Conservation (phyloP, 768 basidiomycete species). For the Boletus rubescentipes region DNA sequence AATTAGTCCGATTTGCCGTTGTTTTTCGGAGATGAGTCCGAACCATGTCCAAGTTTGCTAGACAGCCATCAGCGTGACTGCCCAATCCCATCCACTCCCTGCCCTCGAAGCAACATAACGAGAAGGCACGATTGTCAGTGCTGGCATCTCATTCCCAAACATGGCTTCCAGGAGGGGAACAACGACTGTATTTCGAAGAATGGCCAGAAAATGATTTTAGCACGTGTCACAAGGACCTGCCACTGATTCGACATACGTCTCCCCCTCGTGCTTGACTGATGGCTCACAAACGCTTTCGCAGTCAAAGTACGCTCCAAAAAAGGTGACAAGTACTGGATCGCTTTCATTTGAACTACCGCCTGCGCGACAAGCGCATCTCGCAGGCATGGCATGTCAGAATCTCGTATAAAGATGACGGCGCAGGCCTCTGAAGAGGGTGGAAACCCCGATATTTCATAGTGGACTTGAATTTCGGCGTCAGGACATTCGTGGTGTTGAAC, state of each 20-base stretch:
- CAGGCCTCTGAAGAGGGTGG: conserved; percentile 40
- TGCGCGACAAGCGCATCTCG: conserved; percentile 13
- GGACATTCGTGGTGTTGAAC: conserved; percentile 4
- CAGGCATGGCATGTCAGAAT: conserved; percentile 4
- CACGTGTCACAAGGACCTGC: not conserved
- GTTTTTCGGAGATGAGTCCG: not conserved
- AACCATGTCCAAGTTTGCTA: conserved; percentile 2
- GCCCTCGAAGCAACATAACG: conserved; percentile 21
- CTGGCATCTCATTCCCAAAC: conserved; percentile 27
- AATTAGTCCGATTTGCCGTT: not conserved
- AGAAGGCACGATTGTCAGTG: conserved; percentile 27
- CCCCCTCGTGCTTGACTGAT: conserved; percentile 1
- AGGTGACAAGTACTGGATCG: conserved; percentile 14
- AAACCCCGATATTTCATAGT: conserved; percentile 53
- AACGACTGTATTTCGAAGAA: conserved; percentile 11
- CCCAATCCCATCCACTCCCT: conserved; percentile 28
- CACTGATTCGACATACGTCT: conserved; percentile 16
- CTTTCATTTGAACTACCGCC: conserved; percentile 13
- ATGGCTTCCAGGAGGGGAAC: conserved; percentile 18
- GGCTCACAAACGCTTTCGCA: conserved; percentile 28
- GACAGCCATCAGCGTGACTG: conserved; percentile 29
- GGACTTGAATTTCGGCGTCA: conserved; percentile 20
- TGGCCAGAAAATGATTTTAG: not conserved
- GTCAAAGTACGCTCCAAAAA: conserved; percentile 22
- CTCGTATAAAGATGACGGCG: conserved; percentile 45